Base-by-base conservation (phyloP, 441 rosid genomes). In the Populus hybrid region DNA sequence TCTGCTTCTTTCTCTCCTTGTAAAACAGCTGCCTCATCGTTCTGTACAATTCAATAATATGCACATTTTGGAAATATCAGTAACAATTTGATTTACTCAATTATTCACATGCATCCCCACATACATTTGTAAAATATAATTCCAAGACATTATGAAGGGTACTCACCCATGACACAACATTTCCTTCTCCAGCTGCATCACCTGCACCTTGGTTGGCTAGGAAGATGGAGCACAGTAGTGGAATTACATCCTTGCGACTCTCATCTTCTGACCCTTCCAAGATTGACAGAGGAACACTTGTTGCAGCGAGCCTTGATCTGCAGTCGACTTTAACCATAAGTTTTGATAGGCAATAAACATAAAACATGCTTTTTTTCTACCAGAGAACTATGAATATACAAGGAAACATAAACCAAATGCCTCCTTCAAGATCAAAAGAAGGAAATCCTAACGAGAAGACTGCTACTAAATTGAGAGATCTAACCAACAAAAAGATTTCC, bases 1-100 rank as follows among this genome's bases (percentile, higher is more conserved):
- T 94, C 99, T 2, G 97, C 97, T 87, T 97, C 99, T 84, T 93
- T 97, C 83, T 97, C 98, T 59, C 97, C 95, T 88, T 94, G 91
- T 80, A 91, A 82, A 83, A 97, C 42, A 72, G 91, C 90, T 73
- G 87, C 95, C 78, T 93, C 98, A n/a, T 90, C 95, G 79, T 91
- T 88, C 98, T 96, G 86, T 66, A 66, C 65, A 63, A 79, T 50
- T 12, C 61, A 74, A 69, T 72, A 64, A 12, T 36, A 79, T 61
- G 18, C 28, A 75, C 42, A 20, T 53, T 75, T 50, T 64, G 76
- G 73, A 61, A 61, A 63, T 66, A 81, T 38, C 16, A 61, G 26
- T 31, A 14, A 53, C 24, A 64, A 42, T 29, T 31, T 21, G 21
- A 29, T 24, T 64, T 33, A 64, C 38, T 33, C 26, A 40, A 35